Base-by-base conservation (phyloP, 176 grass and related monocot species). In the Stipa capillata region DNA sequence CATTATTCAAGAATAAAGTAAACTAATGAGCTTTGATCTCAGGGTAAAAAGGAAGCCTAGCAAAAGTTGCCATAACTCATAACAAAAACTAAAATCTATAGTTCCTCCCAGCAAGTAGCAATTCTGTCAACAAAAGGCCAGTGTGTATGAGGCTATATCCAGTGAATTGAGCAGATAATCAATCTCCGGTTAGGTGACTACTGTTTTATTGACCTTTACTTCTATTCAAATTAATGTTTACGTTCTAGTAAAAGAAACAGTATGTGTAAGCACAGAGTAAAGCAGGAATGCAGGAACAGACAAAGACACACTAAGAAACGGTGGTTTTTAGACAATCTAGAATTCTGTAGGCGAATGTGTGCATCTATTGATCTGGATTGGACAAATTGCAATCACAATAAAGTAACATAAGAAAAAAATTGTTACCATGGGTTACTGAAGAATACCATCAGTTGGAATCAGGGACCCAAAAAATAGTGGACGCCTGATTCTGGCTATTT, bases 1-100 rank as follows among this genome's bases (percentile, higher is more conserved):
- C 72, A 91, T 83, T 80, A 79, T 61, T 74, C 39, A 69, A 74
- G 28, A 71, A 55, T 20, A 82, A 79, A 61, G 57, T 6, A 90
- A 83, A 87, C 32, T 39, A 79, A 85, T 57, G 17, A 83, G 51
- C 39, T 14, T 27, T 61, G 9, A 12, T 27, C 37, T 17, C 39
- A 17, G 63, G 37, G 51, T 66, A 17, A 18, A 62, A 42, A 71
- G 35, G 20, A 27, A 43, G 43, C 29, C 2, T n/a, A n/a, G n/a
- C n/a, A n/a, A 64, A 76, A 81, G 33, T 79, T 83, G 29, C 37
- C 49, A 66, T 56, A 72, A 60, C 56, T 17, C 36, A 51, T 50
- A 69, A 24, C 16, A 79, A 27, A 40, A 79, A 69, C 42, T 72
- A 85, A n/a, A n/a, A n/a, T 35, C 10, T 54, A 39, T 78, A 35